These are phyloP conservation scores for Daucus carota DNA, from an alignment of 129 eudicot species.

Conservation along the genomic window DH1_v3.0 NC_030385.2:39062501-39063000, in stretches of 20 bases:
- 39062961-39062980: slow-evolving; percentile 2
- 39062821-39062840: slow-evolving; percentile 78
- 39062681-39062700: slow-evolving; percentile 60
- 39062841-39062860: slow-evolving; percentile 78
- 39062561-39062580: not conserved
- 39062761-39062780: slow-evolving; percentile 69
- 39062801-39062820: slow-evolving; percentile 40
- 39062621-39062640: not conserved
- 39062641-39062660: not conserved
- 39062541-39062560: slow-evolving; percentile 20
- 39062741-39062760: slow-evolving; percentile 54
- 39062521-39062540: slow-evolving; percentile 37
- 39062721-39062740: slow-evolving; percentile 82
- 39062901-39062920: slow-evolving; percentile 91
- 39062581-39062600: not conserved
- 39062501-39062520: slow-evolving; percentile 38
- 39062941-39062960: slow-evolving; percentile 37
- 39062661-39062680: slow-evolving; percentile 19
- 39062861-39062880: slow-evolving; percentile 30
- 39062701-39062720: slow-evolving; percentile 95
- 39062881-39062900: slow-evolving; percentile 38
- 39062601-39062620: not conserved
- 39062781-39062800: slow-evolving; percentile 91
- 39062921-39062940: slow-evolving; percentile 83
- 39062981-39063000: not conserved